Evolutionary conservation across 2,329 filamentous ascomycete species (phyloP).

Genomic region (Pleoardoris graminearum): DNA sequence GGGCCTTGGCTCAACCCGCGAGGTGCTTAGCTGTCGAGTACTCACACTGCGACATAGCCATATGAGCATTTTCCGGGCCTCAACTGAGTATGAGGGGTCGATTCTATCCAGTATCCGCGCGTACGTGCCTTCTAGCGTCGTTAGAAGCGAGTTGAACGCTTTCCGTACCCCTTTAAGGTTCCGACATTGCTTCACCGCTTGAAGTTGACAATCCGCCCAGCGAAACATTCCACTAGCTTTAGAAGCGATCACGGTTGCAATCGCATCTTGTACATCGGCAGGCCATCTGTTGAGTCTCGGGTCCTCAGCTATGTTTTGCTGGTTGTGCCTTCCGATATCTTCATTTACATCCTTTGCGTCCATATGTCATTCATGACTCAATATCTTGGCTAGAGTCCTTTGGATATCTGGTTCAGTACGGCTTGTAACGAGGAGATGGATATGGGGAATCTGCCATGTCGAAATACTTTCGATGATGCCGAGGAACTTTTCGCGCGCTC

Average conservation of each 20-base stretch:
- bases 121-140: conserved; percentile 11
- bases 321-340: conserved; percentile 8
- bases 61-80: neutral
- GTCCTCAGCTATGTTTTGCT: conserved; percentile 3
- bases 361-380: neutral
- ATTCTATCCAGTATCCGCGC: conserved; percentile 5
- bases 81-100: neutral
- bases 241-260: neutral
- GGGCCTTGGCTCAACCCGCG: too few relatives aligned
- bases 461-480: neutral
- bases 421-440: conserved; percentile 9
- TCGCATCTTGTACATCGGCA: neutral
- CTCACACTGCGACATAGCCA: conserved; percentile 3
- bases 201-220: conserved; percentile 7
- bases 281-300: conserved; percentile 8
- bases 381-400: neutral
- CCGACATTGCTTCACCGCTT: conserved; percentile 8
- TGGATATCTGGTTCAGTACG: conserved; percentile 10
- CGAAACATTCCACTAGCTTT: conserved; percentile 13
- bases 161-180: neutral
- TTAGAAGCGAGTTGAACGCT: conserved; percentile 4
- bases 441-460: neutral
- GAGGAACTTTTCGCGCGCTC: conserved; percentile 1
- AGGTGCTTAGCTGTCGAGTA: too few relatives aligned
- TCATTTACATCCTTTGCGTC: neutral